Conservation (phyloP, 2,329 filamentous ascomycete genomes). For the Diaporthe capsici region DNA sequence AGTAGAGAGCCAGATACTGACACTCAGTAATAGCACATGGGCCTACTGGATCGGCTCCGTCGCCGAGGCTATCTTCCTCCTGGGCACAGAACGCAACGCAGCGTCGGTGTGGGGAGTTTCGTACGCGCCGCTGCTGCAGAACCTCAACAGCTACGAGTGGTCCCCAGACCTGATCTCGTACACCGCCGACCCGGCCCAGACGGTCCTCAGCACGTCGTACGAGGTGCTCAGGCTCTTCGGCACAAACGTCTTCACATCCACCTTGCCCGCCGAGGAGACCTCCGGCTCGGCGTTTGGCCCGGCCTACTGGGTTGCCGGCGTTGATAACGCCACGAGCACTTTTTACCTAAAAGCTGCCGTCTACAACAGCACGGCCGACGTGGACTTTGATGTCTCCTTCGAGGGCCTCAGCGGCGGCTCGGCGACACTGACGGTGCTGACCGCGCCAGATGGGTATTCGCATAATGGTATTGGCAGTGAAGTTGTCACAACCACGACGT, state of each 20-base stretch:
- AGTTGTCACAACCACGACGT: conserved; percentile 60
- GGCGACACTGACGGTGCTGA: conserved; percentile 61
- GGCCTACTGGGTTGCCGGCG: conserved; percentile 43
- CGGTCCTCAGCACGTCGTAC: conserved; percentile 40
- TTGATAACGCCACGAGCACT: conserved; percentile 40
- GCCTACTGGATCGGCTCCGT: conserved; percentile 73
- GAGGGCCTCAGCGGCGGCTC: conserved; percentile 57
- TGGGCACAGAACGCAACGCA: conserved; percentile 66
- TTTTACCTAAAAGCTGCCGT: conserved; percentile 41
- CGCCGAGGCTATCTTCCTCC: conserved; percentile 67
- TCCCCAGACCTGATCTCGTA: conserved; percentile 50
- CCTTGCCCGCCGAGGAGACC: conserved; percentile 44
- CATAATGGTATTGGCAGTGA: conserved; percentile 63
- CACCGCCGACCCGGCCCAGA: conserved; percentile 39
- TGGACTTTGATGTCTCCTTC: conserved; percentile 62
- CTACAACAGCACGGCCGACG: conserved; percentile 61
- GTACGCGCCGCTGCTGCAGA: conserved; percentile 45
- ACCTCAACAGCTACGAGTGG: conserved; percentile 66
- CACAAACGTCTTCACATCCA: conserved; percentile 37
- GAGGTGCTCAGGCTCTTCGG: conserved; percentile 39
- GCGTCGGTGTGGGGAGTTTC: conserved; percentile 32
- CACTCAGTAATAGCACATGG: conserved; percentile 24
- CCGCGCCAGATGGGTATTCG: conserved; percentile 59
- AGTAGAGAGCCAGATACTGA: not conserved
- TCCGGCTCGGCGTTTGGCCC: conserved; percentile 35